Evolutionary conservation across 495 filamentous ascomycete species (phyloP), one percentile per base, ranked within the genome.

Genomic region (Penicillium fimorum): DNA sequence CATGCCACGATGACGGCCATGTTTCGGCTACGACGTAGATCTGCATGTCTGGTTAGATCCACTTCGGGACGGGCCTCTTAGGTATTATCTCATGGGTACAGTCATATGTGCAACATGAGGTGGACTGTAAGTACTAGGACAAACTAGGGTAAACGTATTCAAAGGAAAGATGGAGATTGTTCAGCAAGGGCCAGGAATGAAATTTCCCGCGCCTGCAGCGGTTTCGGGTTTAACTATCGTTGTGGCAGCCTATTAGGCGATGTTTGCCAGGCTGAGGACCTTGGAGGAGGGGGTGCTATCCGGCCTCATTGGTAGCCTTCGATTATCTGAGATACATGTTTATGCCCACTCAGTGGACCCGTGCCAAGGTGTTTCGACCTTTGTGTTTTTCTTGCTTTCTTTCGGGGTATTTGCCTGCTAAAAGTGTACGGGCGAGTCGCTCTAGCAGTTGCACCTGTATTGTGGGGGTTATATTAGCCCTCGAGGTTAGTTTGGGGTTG

Each of bases 121-220:
- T n/a, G 18, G 27, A 30, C 20, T 49, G 18, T 43, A 10, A 44
- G n/a, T 18, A 33, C 38, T 33, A 43, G 24, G 15, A 49, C 32
- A 4, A 5, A 22, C 11, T 24, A 18, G 47, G 11, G 17, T 12
- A 20, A 24, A 50, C 18, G 20, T 35, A 37, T 24, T 37, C 38
- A 27, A 48, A 48, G 29, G 8, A 33, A 49, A 25, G 9, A 49
- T 22, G 18, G 20, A 27, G 2, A 17, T 10, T 18, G 13, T 29
- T 37, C 55, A 45, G 46, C n/a, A 46, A 41, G 33, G 30, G 42
- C 43, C 40, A 47, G 42, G 33, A 42, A 29, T 27, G 8, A 24
- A 62, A 55, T 65, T 65, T 65, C 33, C 42, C 52, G 65, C 65
- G 65, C 65, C 55, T 65, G 48, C 40, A 62, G 65, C 65, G 65